Evolutionary conservation across 208 protist species (phyloP), one percentile per base, ranked within the genome.

Genomic region (Acanthamoeba healyi): DNA sequence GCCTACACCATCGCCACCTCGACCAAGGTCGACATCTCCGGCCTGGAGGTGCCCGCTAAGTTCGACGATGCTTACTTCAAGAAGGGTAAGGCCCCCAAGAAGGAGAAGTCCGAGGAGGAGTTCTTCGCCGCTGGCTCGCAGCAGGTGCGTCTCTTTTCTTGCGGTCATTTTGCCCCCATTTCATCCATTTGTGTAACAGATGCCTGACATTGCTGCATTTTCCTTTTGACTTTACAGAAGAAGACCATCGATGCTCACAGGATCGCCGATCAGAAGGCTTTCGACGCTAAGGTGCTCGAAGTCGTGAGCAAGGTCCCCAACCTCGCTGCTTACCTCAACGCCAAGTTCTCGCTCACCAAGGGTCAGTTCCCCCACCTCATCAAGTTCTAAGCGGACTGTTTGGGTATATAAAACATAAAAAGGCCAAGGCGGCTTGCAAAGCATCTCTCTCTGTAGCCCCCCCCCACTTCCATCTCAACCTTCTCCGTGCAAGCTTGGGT

Each of bases 1-100:
- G 97, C 98, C 92, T 99, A 99, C 96, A 97, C 99, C 94, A 99
- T 99, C 91, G 99, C 99, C 86, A 99, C 99, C 56, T 99, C 98
- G 94, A 99, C 99, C 72, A 99, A 98, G 96, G 95, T 99, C 24
- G 98, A 99, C 92, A 93, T 99, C 56, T 96, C 95, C 51, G 54
- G 61, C 77, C 97, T 99, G 42, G 97, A 99, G 94, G 96, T 98
- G 51, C 84, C 58, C 38, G 94, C 94, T 12, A 94, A 86, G 34
- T 93, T 98, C 94, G 95, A 96, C 87, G 98, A 98, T 56, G 92
- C 36, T 6, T 98, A 97, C 94, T 98, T 98, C 67, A 49, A 19
- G 34, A 46, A 92, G 2, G 94, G 94, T 58, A 94, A 94, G 24
- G 63, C 58, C n/a, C 49, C 74, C 92, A 93, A 95, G 46, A 97